Conservation (phyloP, 2,329 filamentous ascomycete genomes). For the Scedosporium apiospermum region DNA sequence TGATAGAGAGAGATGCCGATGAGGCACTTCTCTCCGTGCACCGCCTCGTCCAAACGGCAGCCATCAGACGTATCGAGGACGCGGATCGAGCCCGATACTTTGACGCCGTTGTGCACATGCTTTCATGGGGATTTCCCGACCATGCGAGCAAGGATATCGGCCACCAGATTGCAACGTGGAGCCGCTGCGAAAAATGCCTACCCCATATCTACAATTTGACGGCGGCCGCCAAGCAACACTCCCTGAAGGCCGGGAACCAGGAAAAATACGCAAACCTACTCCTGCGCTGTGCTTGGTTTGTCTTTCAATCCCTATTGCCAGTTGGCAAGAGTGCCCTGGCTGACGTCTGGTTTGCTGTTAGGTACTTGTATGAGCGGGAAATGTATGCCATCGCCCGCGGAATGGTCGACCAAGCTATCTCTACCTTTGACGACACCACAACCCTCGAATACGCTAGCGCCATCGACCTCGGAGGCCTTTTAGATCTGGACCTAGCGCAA, state of each 20-base stretch:
- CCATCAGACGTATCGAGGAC: not conserved
- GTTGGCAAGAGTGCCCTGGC: no score
- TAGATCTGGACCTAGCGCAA: slow-evolving; percentile 19
- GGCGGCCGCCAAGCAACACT: slow-evolving; percentile 12
- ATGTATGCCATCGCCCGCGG: slow-evolving; percentile 15
- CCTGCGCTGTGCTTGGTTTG: slow-evolving; percentile 15
- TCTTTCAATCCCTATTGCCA: not conserved
- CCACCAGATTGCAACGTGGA: slow-evolving; percentile 18
- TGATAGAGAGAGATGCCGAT: not conserved
- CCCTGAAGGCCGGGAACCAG: slow-evolving; percentile 4
- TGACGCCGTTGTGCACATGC: slow-evolving; percentile 13
- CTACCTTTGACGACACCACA: slow-evolving; percentile 14
- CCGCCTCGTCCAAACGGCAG: not conserved
- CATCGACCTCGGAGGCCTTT: slow-evolving; percentile 19
- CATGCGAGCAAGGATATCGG: slow-evolving; percentile 15
- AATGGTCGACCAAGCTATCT: slow-evolving; percentile 16
- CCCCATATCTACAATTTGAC: slow-evolving; percentile 19
- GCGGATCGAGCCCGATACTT: slow-evolving; percentile 11
- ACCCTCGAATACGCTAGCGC: slow-evolving; percentile 18
- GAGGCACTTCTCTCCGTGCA: not conserved
- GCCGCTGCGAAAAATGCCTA: slow-evolving; percentile 17
- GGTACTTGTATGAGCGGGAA: slow-evolving; percentile 23
- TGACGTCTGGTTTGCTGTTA: slow-evolving; percentile 3
- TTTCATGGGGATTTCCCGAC: slow-evolving; percentile 18
- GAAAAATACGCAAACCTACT: slow-evolving; percentile 16